Evolutionary conservation across 257 asterid genomes (phyloP).

Genomic region (Prunella vulgaris): DNA sequence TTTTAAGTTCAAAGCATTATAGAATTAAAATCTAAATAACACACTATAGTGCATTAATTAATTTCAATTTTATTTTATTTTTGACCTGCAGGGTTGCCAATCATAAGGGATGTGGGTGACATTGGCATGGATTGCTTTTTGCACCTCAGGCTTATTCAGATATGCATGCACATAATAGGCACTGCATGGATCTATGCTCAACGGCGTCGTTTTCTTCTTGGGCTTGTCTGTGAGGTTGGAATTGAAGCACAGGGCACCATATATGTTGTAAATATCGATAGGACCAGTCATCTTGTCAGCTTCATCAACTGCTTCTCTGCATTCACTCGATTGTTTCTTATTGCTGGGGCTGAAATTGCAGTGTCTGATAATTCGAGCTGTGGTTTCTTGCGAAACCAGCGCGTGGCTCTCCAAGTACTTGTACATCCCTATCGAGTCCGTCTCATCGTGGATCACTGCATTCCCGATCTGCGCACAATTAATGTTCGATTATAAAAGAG

Average conservation of each 20-base stretch:
- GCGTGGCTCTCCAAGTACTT: slow-evolving; percentile 61
- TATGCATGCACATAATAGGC: slow-evolving; percentile 51
- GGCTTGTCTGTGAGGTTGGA: slow-evolving; percentile 40
- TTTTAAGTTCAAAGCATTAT: too few relatives aligned
- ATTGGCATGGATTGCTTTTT: slow-evolving; percentile 74
- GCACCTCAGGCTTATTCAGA: slow-evolving; percentile 65
- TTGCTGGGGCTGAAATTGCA: slow-evolving; percentile 42
- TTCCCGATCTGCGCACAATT: slow-evolving; percentile 60
- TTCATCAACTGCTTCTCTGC: slow-evolving; percentile 20
- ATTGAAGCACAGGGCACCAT: slow-evolving; percentile 52
- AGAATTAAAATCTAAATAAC: too few relatives aligned
- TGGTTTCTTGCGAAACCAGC: slow-evolving; percentile 44
- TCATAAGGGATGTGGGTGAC: slow-evolving; percentile 46
- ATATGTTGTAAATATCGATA: slow-evolving; percentile 55
- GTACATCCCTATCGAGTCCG: slow-evolving; percentile 55
- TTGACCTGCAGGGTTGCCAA: slow-evolving; percentile 69
- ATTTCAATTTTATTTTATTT: too few relatives aligned
- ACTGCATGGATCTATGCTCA: slow-evolving; percentile 52
- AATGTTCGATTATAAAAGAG: background rate
- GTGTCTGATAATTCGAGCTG: slow-evolving; percentile 17
- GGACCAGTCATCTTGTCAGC: background rate
- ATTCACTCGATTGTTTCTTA: slow-evolving; percentile 12
- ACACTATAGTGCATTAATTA: too few relatives aligned
- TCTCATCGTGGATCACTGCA: slow-evolving; percentile 59
- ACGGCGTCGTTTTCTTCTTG: slow-evolving; percentile 31